Base-by-base conservation (phyloP, 108 stramenopile species). In the Aurantiochytrium sp. region DNA sequence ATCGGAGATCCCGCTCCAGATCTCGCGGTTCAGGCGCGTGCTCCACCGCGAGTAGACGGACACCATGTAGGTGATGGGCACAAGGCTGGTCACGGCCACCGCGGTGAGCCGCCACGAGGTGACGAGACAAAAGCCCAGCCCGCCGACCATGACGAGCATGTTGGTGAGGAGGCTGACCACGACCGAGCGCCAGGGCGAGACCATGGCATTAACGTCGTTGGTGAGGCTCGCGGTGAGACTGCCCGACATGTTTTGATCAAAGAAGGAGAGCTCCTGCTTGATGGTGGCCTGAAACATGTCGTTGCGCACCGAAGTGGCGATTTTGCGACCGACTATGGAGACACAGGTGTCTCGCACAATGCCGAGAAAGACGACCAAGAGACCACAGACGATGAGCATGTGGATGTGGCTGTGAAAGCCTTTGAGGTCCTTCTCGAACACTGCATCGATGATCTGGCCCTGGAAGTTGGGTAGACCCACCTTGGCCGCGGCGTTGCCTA, bases 391-490 rank as follows among this genome's bases (percentile, higher is more conserved):
- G 19, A 69, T 31, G 54, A 55, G 55, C 42, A 81, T 48, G 42
- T 21, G 37, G n/a, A 87, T 22, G 1, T 37, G 50, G 21, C n/a
- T 37, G 27, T 69, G 68, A 32, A 87, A 87, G 6, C 22, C 21
- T 12, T 36, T 3, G 34, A 48, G 52, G 6, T 87, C 65, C 1
- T 36, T 68, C 19, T 48, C 87, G 37, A 55, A 86, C 27, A 87
- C 87, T 12, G 87, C 87, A 50, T 87, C 87, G 31, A 87, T 69
- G 52, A 87, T 87, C n/a, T 69, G 15, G 68, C 87, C 87, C 73
- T 87, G 87, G 37, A 68, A 85, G 34, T 37, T 69, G 22, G 87
- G 87, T 8, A 87, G 73, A 17, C 54, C 68, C 8, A 87, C 34
- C 27, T 19, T 68, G 15, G 87, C 68, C 12, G 17, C 68, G 36